phyloP scores from a whole-genome alignment of 768 basidiomycete genomes.

The Pleurotus tuoliensis region DNA sequence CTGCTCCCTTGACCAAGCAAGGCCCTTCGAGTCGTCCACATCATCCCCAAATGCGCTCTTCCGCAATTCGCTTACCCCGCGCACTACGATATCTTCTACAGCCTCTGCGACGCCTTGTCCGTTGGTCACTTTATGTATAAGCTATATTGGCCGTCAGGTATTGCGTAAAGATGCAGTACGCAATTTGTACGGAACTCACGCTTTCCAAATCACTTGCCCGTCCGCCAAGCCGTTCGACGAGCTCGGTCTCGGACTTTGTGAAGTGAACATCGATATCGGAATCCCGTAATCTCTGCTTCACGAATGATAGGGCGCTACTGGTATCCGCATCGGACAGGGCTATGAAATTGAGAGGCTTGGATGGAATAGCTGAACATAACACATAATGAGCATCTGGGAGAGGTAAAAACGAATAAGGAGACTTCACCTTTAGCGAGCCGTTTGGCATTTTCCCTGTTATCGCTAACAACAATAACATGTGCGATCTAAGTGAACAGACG shows the following conservation, averaged over 20 bases:
- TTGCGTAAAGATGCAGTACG: not conserved
- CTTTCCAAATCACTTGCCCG: conserved; percentile 86
- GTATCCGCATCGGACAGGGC: conserved; percentile 84
- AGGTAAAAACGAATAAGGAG: conserved; percentile 36
- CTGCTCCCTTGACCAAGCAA: conserved; percentile 85
- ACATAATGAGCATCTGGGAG: conserved; percentile 38
- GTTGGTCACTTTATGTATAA: conserved; percentile 81
- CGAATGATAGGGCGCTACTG: conserved; percentile 73
- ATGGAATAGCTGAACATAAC: conserved; percentile 60
- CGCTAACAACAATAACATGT: conserved; percentile 87
- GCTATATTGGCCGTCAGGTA: conserved; percentile 30
- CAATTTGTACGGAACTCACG: conserved; percentile 37
- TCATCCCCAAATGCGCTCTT: conserved; percentile 96
- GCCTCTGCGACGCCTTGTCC: conserved; percentile 73
- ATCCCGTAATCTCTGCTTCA: conserved; percentile 72
- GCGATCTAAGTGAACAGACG: conserved; percentile 55
- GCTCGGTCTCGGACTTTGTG: conserved; percentile 47
- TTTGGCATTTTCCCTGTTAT: conserved; percentile 86
- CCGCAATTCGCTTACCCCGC: conserved; percentile 76
- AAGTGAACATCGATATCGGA: conserved; percentile 50
- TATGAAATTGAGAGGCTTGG: conserved; percentile 77
- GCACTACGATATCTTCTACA: conserved; percentile 83
- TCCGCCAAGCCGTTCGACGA: conserved; percentile 80
- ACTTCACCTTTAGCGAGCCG: conserved; percentile 70
- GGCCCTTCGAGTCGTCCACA: conserved; percentile 74